Evolutionary conservation across 164 flowering plant genomes (phyloP).

Genomic region (Tetrastigma voinierianum): DNA sequence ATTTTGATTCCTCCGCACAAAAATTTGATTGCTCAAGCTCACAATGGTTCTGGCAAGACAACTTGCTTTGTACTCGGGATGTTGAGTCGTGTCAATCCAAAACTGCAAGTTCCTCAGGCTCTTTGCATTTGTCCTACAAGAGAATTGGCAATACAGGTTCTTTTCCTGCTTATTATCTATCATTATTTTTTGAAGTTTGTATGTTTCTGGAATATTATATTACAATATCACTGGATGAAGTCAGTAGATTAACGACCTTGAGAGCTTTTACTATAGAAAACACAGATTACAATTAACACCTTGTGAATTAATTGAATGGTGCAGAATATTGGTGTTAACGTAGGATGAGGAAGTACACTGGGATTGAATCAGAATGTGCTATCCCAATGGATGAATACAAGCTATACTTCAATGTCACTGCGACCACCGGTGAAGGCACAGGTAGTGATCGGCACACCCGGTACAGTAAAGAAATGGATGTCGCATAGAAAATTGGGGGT

Average conservation of each 20-base stretch:
- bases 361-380: conserved; percentile 68
- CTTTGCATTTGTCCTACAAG: conserved; percentile 94
- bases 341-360: conserved; percentile 88
- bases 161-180: background rate
- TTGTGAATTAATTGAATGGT: background rate
- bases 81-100: conserved; percentile 87
- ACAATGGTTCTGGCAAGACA: conserved; percentile 96
- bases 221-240: too few relatives aligned
- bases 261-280: too few relatives aligned
- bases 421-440: conserved; percentile 58
- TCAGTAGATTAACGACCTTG: too few relatives aligned
- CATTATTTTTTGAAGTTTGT: background rate
- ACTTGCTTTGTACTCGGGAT: conserved; percentile 96
- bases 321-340: conserved; percentile 82
- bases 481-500: conserved; percentile 47
- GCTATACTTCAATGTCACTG: conserved; percentile 33
- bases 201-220: too few relatives aligned
- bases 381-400: conserved; percentile 54
- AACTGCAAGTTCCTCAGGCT: conserved; percentile 69
- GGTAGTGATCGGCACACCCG: conserved; percentile 95
- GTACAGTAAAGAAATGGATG: conserved; percentile 75
- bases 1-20: conserved; percentile 80
- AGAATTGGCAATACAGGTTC: conserved; percentile 85
- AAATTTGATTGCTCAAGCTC: conserved; percentile 89
- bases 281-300: too few relatives aligned